Conservation (phyloP, 192 early-diverging fungal species). For the Podila epicladia region DNA sequence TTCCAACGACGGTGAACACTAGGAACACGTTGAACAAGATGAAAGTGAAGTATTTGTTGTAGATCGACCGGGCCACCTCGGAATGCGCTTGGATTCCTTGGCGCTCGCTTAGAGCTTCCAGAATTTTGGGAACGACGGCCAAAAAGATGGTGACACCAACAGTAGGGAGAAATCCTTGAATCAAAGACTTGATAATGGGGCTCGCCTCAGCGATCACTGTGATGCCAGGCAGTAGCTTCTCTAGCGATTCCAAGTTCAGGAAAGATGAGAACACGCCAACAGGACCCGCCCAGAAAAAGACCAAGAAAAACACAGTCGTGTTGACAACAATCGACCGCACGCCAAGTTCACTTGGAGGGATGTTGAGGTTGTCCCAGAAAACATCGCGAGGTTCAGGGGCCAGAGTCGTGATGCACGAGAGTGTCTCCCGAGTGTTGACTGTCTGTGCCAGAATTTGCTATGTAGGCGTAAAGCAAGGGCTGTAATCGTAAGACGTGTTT, state of each 20-base stretch:
- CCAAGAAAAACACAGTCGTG: slow-evolving; percentile 67
- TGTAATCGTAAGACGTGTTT: neutral
- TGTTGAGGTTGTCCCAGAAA: slow-evolving; percentile 78
- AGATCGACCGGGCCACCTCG: slow-evolving; percentile 45
- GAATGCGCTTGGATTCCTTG: slow-evolving; percentile 60
- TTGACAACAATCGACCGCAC: slow-evolving; percentile 63
- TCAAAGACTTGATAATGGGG: slow-evolving; percentile 63
- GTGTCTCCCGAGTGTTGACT: slow-evolving; percentile 71
- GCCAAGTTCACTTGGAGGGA: slow-evolving; percentile 63
- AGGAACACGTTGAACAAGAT: slow-evolving; percentile 80
- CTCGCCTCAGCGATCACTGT: slow-evolving; percentile 58
- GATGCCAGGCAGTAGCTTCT: slow-evolving; percentile 68
- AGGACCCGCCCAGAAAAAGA: slow-evolving; percentile 82
- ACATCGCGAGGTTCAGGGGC: slow-evolving; percentile 84
- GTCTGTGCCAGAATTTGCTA: slow-evolving; percentile 74
- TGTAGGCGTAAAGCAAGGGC: neutral
- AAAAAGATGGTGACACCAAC: slow-evolving; percentile 76
- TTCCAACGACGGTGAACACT: slow-evolving; percentile 78
- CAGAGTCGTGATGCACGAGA: slow-evolving; percentile 65
- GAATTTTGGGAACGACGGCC: slow-evolving; percentile 73
- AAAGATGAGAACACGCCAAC: slow-evolving; percentile 75
- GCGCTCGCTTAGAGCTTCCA: slow-evolving; percentile 57
- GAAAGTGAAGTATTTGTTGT: slow-evolving; percentile 79
- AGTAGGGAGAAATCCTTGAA: slow-evolving; percentile 78
- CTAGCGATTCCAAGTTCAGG: slow-evolving; percentile 67